Percentiles rank a stretch among this genome's conserved stretches.
Evolutionary conservation across 1,284 basidiomycete genomes (phyloP).

Genomic region (Cystobasidium pallidum): DNA sequence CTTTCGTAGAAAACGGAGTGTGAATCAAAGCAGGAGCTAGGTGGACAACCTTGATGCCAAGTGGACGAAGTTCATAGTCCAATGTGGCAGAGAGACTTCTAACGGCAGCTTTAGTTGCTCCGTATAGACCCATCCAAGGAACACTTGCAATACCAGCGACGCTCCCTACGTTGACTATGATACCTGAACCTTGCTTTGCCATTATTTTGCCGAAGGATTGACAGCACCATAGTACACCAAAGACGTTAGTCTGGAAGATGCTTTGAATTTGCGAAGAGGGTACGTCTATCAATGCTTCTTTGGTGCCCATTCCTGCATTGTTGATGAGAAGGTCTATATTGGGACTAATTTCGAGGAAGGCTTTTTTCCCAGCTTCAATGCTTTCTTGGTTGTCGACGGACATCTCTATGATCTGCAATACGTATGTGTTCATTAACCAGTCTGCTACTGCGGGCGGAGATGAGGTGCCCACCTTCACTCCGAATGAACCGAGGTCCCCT

Average conservation of each 20-base stretch:
- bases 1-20: constrained; percentile 35
- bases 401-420: constrained; percentile 33
- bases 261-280: constrained; percentile 8
- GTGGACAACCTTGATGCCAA: constrained; percentile 33
- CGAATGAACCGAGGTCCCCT: constrained; percentile 14
- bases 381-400: constrained; percentile 23
- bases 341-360: constrained; percentile 33
- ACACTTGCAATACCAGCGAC: constrained; percentile 37
- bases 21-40: constrained; percentile 31
- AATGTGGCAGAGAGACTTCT: constrained; percentile 29
- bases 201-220: constrained; percentile 36
- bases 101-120: constrained; percentile 39
- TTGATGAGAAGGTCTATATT: constrained; percentile 34
- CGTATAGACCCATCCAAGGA: constrained; percentile 42
- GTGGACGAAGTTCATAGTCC: constrained; percentile 35
- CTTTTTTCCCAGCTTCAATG: constrained; percentile 28
- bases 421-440: too few species aligned
- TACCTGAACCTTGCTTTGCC: constrained; percentile 36
- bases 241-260: constrained; percentile 41
- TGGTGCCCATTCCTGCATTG: constrained; percentile 36
- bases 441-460: too few species aligned
- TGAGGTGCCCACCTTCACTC: constrained; percentile 15
- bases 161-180: constrained; percentile 37
- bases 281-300: constrained; percentile 34
- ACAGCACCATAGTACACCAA: constrained; percentile 37